These are phyloP conservation scores for Hypsizygus ulmarius DNA, from an alignment of 1,284 basidiomycete species.

Conservation along the genomic window DNA sequence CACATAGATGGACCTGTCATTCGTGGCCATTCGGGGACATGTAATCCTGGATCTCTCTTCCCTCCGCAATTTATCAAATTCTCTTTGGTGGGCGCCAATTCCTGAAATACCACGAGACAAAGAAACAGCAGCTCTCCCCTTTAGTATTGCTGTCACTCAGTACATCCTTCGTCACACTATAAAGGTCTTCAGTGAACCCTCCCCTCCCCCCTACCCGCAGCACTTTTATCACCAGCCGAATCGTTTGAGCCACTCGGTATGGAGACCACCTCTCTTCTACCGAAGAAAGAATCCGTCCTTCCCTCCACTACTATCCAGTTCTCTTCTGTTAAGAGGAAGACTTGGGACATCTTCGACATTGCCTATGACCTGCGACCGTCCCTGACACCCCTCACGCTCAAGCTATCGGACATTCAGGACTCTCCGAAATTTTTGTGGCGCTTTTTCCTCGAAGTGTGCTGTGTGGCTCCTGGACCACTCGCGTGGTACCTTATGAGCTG, in stretches of 20 bases:
- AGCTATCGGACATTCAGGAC: background rate
- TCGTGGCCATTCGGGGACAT: background rate
- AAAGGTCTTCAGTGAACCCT: background rate
- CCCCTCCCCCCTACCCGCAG: too few relatives aligned
- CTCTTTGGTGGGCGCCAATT: background rate
- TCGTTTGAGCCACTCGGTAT: too few relatives aligned
- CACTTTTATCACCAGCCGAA: too few relatives aligned
- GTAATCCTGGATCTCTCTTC: background rate
- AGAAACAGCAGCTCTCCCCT: background rate
- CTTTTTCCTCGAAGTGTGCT: constrained; percentile 27
- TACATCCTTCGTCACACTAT: background rate
- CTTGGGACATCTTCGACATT: constrained; percentile 31
- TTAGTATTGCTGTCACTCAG: background rate
- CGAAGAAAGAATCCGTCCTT: background rate
- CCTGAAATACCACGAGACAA: background rate
- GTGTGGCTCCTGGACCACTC: constrained; percentile 28
- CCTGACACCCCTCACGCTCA: constrained; percentile 1
- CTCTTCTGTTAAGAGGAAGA: constrained; percentile 19
- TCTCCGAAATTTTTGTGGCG: constrained; percentile 14
- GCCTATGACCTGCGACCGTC: constrained; percentile 24
- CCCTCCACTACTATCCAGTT: background rate
- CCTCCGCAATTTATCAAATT: background rate
- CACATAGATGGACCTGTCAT: background rate
- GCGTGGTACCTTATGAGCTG: constrained; percentile 25
- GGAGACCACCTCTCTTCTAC: too few relatives aligned